Percentiles rank a stretch among this genome's conserved stretches.
phyloP scores from a whole-genome alignment of 2,329 filamentous ascomycete species.

The Trichophaea hybrida region DNA sequence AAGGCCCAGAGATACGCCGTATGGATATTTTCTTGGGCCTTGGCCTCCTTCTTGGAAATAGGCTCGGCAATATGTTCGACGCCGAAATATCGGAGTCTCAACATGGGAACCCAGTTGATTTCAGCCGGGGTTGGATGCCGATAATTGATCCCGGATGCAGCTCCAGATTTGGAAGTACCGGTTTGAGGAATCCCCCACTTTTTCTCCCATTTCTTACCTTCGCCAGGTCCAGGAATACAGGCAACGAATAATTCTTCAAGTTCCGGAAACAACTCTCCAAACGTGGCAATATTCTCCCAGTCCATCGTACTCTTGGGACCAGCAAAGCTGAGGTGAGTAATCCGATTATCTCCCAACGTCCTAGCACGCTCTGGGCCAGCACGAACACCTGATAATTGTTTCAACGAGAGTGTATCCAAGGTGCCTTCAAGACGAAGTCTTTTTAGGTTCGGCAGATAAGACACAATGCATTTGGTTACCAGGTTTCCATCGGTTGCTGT shows the following conservation, averaged over 20 bases:
- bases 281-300: constrained; percentile 12
- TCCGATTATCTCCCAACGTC: constrained; percentile 15
- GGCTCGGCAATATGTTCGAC: constrained; percentile 12
- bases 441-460: background rate
- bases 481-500: constrained; percentile 11
- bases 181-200: background rate
- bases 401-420: background rate
- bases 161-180: background rate
- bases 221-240: background rate
- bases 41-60: constrained; percentile 10
- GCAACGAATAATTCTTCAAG: constrained; percentile 14
- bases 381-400: constrained; percentile 11
- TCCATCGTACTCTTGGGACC: constrained; percentile 11
- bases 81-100: constrained; percentile 13
- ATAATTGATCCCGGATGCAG: constrained; percentile 7
- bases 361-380: background rate
- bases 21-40: constrained; percentile 14
- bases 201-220: background rate
- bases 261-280: constrained; percentile 17
- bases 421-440: background rate
- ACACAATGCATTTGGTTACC: constrained; percentile 2
- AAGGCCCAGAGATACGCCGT: constrained; percentile 16
- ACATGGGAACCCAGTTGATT: constrained; percentile 10
- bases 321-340: constrained; percentile 15
- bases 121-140: constrained; percentile 6